Evolutionary conservation across 2,329 filamentous ascomycete species (phyloP), one percentile per base, ranked within the genome.

Genomic region (Pezicula radicicola): DNA sequence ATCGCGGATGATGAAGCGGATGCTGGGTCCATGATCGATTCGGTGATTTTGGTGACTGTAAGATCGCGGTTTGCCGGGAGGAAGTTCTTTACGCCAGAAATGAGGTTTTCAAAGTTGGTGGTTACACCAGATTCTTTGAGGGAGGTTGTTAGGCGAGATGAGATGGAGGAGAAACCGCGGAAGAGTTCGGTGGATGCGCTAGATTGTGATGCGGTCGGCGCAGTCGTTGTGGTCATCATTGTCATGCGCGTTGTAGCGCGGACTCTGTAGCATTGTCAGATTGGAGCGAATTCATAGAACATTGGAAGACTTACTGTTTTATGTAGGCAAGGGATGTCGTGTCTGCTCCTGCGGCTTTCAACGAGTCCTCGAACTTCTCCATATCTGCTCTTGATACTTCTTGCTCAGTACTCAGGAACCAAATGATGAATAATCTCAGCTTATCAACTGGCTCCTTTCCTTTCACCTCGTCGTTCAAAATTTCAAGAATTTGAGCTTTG

Each of bases 241-340:
- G 93, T 97, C 91, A 97, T 97, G 58, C 94, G 91, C 5, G 93
- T 97, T 47, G 96, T 91, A 59, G 95, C 90, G 54, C 93, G 91
- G 48, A 97, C 90, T 68, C 89, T 84, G 46, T 12, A 33, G 18
- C 42, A 69, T 59, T 40, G 39, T 53, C 43, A 54, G 48, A 33
- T 52, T 54, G 28, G 52, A 25, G 30, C 40, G 46, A 37, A 46
- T 30, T 8, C 42, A 28, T 46, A 37, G 7, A 39, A n/a, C 44
- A 4, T 15, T n/a, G 10, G 10, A 53, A 44, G 16, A 75, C 84
- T 72, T 73, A 89, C 87, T 91, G 89, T 73, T 89, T 86, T 61
- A 99, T 83, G 62, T 97, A 97, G 42, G 90, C 79, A 47, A 99
- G 76, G 43, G 88, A 86, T 16, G 85, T 85, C 13, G 84, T 85